These are phyloP conservation scores for Apodospora peruviana DNA, from an alignment of 495 filamentous ascomycete species.

Conservation along the genomic window DNA sequence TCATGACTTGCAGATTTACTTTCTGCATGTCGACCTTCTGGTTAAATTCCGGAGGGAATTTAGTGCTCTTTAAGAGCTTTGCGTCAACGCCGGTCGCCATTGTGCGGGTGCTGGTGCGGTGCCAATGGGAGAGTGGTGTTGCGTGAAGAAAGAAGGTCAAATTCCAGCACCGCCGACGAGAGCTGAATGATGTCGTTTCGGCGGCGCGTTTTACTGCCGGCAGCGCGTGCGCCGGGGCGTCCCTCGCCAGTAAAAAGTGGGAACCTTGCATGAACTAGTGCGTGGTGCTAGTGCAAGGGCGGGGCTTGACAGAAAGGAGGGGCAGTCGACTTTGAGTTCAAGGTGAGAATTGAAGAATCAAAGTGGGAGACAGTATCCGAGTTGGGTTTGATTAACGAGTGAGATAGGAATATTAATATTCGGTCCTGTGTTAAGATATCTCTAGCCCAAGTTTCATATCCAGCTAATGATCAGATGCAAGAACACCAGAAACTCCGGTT, in stretches of 20 bases:
- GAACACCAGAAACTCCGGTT: too few relatives aligned
- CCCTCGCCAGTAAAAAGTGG: too few relatives aligned
- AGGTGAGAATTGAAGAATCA: too few relatives aligned
- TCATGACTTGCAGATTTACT: constrained; percentile 95
- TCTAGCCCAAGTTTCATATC: too few relatives aligned
- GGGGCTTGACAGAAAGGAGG: background rate
- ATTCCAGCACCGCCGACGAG: background rate
- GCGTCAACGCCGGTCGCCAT: constrained; percentile 78
- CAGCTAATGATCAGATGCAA: too few relatives aligned
- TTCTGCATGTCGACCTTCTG: constrained; percentile 96
- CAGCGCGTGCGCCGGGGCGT: background rate
- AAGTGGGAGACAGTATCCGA: too few relatives aligned
- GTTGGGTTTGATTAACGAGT: too few relatives aligned
- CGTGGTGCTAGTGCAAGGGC: too few relatives aligned
- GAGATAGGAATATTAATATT: too few relatives aligned
- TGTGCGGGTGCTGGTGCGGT: background rate
- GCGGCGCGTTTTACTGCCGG: background rate
- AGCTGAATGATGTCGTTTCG: background rate
- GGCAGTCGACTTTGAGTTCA: background rate
- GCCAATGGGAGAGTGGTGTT: background rate
- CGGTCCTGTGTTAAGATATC: too few relatives aligned
- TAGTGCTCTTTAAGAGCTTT: constrained; percentile 82
- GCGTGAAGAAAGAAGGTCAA: background rate
- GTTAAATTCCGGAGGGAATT: constrained; percentile 90
- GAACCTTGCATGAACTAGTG: too few relatives aligned